Evolutionary conservation across 148 eudicot species (phyloP).

Genomic region (Polygonum aviculare): DNA sequence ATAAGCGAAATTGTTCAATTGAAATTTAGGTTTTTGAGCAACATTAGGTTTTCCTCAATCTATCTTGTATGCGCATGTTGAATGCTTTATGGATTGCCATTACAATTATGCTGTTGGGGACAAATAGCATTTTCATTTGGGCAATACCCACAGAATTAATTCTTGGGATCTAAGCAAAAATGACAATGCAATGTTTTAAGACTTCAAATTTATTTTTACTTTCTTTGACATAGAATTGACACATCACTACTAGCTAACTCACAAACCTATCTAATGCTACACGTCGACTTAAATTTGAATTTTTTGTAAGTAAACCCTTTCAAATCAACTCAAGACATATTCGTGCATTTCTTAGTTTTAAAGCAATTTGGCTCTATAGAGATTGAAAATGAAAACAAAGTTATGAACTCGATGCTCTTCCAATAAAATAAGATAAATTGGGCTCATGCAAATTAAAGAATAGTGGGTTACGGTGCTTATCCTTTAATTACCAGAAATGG

Average conservation of each 20-base stretch:
- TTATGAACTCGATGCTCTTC: neutral
- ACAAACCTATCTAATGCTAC: too few relatives aligned
- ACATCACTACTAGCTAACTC: too few relatives aligned
- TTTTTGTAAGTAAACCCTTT: too few relatives aligned
- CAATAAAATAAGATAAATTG: neutral
- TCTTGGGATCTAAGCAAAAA: neutral
- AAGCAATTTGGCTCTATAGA: too few relatives aligned
- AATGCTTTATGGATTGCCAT: neutral
- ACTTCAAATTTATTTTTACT: too few relatives aligned
- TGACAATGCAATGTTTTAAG: neutral
- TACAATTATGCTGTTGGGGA: neutral
- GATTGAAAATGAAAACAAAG: neutral
- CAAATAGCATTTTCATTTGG: neutral
- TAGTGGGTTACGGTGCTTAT: neutral
- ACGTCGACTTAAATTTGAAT: too few relatives aligned
- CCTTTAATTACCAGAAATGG: slow-evolving; percentile 2
- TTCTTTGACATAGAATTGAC: too few relatives aligned
- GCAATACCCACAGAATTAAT: neutral
- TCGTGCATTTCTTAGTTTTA: too few relatives aligned
- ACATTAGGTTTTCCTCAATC: neutral
- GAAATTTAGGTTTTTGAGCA: neutral
- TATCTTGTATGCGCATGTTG: neutral
- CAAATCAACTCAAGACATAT: too few relatives aligned
- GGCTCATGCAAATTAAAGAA: neutral
- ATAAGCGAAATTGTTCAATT: neutral